phyloP scores from a whole-genome alignment of 2,329 filamentous ascomycete genomes.

The Exophiala sideris region DNA sequence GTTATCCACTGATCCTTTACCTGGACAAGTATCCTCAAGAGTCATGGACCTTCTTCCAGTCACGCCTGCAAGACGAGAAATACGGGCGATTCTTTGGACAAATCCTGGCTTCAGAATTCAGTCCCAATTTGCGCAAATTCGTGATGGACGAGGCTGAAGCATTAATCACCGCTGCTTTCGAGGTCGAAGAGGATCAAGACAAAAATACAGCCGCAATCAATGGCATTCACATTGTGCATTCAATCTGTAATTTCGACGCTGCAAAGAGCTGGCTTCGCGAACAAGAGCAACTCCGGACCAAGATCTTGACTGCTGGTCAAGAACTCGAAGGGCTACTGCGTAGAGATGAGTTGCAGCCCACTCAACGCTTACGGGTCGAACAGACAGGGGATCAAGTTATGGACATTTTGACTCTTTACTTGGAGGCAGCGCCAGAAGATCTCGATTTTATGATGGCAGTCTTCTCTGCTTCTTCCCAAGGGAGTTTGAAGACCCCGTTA shows the following conservation, averaged over 20 bases:
- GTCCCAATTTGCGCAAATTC: conserved; percentile 68
- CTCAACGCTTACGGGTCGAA: conserved; percentile 76
- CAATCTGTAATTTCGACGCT: conserved; percentile 65
- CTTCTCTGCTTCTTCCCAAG: conserved; percentile 77
- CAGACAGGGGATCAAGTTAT: conserved; percentile 88
- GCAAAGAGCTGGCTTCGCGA: conserved; percentile 64
- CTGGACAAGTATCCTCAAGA: conserved; percentile 90
- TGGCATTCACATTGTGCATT: conserved; percentile 78
- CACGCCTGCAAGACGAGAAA: conserved; percentile 74
- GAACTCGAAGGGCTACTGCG: conserved; percentile 74
- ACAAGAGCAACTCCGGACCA: conserved; percentile 56
- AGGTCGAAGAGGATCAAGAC: conserved; percentile 62
- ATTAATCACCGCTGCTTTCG: conserved; percentile 63
- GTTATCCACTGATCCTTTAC: conserved; percentile 85
- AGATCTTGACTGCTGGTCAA: conserved; percentile 64
- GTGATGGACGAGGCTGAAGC: conserved; percentile 70
- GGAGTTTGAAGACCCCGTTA: conserved; percentile 75
- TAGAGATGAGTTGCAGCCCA: conserved; percentile 64
- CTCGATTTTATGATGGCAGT: conserved; percentile 80
- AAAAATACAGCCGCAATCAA: conserved; percentile 80
- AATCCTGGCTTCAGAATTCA: conserved; percentile 72
- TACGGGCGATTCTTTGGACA: conserved; percentile 92
- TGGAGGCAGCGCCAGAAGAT: conserved; percentile 71
- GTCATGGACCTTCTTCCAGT: conserved; percentile 75
- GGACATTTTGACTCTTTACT: conserved; percentile 75